Base-by-base conservation (phyloP, 352 stramenopile genomes). In the Nothophytophthora sp. region DNA sequence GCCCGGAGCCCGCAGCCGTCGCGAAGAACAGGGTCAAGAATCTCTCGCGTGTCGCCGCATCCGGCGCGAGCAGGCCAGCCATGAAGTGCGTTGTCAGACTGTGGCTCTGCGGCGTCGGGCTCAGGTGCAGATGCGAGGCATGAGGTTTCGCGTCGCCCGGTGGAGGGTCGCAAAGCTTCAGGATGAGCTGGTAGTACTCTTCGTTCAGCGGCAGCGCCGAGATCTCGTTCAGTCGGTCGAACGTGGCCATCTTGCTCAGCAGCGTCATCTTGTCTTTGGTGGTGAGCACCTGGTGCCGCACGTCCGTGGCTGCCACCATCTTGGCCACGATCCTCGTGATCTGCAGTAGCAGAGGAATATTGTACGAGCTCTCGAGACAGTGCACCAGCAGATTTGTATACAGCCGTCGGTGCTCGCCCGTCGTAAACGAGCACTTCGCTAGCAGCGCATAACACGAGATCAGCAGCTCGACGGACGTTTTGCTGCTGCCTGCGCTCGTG, bases 181-280 rank as follows among this genome's bases (percentile, higher is more conserved):
- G 68, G 15, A 95, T 73, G 24, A 95, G 40, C 18, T 57, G 50
- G 56, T 94, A 90, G 56, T 96, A 95, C 54, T 86, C 81, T 18
- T 89, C 76, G 35, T 84, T 83, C 15, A 96, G 55, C 19, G 86
- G 86, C 35, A 93, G 60, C 23, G 86, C 80, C 13, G 86, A 84
- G 25, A 95, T 91, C 44, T 96, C 86, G 38, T 91, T 90, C 5
- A 96, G 46, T 8, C 86, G 77, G 33, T 96, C 84, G 45, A 96
- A 94, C 13, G 73, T 82, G 8, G 76, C 63, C 84, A 96, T 94
- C 63, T 96, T 96, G 27, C 63, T 84, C 5, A 96, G 62, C 48
- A 96, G 54, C 23, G 80, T 82, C 77, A 93, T 90, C 38, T 94
- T 95, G 62, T 96, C 86, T 56, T 96, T 96, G 25, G 82, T 71